Percentiles rank a stretch among this genome's conserved stretches.
These are phyloP conservation scores for Wickerhamiella bombiphila DNA, from an alignment of 805 yeast genomes.

Conservation along the genomic window DNA sequence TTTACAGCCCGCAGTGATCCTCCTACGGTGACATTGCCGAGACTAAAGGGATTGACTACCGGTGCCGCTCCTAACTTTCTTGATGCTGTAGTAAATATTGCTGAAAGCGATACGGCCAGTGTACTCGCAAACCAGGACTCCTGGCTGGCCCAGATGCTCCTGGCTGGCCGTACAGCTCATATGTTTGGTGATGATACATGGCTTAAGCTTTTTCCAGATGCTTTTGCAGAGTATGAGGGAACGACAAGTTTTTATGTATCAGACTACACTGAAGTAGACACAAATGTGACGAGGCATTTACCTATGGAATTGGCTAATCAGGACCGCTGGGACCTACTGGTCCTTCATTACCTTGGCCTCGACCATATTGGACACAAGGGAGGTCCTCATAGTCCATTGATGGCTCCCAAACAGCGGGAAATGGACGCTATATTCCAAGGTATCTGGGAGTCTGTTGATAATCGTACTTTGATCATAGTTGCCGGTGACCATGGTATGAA, in stretches of 20 bases:
- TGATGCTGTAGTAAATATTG: slow-evolving; percentile 87
- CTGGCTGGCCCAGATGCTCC: slow-evolving; percentile 60
- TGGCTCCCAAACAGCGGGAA: slow-evolving; percentile 71
- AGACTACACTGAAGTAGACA: slow-evolving; percentile 88
- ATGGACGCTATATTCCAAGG: slow-evolving; percentile 58
- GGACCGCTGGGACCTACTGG: slow-evolving; percentile 63
- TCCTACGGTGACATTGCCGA: slow-evolving; percentile 91
- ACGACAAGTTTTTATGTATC: slow-evolving; percentile 89
- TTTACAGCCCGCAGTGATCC: slow-evolving; percentile 88
- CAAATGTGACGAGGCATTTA: slow-evolving; percentile 81
- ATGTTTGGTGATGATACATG: slow-evolving; percentile 98
- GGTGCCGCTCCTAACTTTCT: slow-evolving; percentile 90
- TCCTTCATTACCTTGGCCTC: slow-evolving; percentile 80
- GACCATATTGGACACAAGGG: slow-evolving; percentile 98
- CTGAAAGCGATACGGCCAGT: slow-evolving; percentile 69
- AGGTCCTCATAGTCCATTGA: slow-evolving; percentile 68
- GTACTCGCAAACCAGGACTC: slow-evolving; percentile 67
- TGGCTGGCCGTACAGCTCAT: slow-evolving; percentile 36
- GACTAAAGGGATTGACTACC: slow-evolving; percentile 58
- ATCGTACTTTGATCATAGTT: slow-evolving; percentile 53
- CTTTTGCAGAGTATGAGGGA: slow-evolving; percentile 60
- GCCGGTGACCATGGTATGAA: slow-evolving; percentile 96
- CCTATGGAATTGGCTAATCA: slow-evolving; percentile 36
- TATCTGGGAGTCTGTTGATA: slow-evolving; percentile 32
- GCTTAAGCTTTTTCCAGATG: slow-evolving; percentile 71